Percentiles rank a stretch among this genome's conserved stretches.
Conservation (phyloP, 2,329 filamentous ascomycete species). For the Pseudocercospora fuligena region DNA sequence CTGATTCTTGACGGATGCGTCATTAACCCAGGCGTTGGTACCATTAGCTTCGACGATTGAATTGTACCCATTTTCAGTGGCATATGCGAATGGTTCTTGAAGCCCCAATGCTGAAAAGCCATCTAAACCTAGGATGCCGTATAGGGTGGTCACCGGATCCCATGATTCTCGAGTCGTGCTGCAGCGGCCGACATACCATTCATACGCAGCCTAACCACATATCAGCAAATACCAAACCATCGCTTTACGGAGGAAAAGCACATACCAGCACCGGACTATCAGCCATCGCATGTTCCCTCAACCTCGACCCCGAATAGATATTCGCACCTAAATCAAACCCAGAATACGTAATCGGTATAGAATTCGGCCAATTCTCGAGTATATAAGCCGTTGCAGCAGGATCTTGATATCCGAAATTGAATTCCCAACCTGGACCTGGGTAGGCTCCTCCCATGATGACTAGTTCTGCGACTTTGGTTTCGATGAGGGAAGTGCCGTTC, state of each 20-base stretch:
- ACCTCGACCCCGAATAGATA: slow-evolving; percentile 47
- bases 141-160: slow-evolving; percentile 25
- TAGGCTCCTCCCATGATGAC: slow-evolving; percentile 60
- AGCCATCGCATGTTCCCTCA: slow-evolving; percentile 32
- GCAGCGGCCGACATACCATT: slow-evolving; percentile 26
- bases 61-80: slow-evolving; percentile 23
- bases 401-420: slow-evolving; percentile 55
- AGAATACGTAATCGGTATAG: slow-evolving; percentile 46
- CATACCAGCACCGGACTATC: slow-evolving; percentile 19
- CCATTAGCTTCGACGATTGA: slow-evolving; percentile 14
- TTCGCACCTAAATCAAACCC: slow-evolving; percentile 52
- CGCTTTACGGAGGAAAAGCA: no score
- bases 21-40: slow-evolving; percentile 26
- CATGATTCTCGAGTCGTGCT: slow-evolving; percentile 18
- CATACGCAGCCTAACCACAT: slow-evolving; percentile 11
- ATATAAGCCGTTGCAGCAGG: slow-evolving; percentile 49
- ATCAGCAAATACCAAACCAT: no score
- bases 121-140: slow-evolving; percentile 20
- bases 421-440: slow-evolving; percentile 51
- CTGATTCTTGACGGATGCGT: slow-evolving; percentile 30
- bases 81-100: slow-evolving; percentile 19
- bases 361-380: slow-evolving; percentile 51
- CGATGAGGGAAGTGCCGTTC: slow-evolving; percentile 49
- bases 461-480: slow-evolving; percentile 54
- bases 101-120: slow-evolving; percentile 6